phyloP scores from a whole-genome alignment of 129 eudicot genomes.

The Centella asiatica region DNA sequence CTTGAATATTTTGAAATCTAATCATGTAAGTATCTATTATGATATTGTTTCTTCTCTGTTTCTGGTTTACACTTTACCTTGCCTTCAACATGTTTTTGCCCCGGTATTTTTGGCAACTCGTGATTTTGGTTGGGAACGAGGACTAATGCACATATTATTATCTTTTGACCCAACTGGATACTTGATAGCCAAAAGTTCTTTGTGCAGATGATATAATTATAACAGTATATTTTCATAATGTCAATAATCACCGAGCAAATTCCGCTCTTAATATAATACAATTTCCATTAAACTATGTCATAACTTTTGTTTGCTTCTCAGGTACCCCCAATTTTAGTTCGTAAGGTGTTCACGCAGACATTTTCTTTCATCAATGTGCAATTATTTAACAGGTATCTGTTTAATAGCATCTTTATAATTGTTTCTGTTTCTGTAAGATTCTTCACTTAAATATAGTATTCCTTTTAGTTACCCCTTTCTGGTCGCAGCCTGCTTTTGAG shows the following conservation, averaged over 20 bases:
- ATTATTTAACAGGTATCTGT: constrained; percentile 74
- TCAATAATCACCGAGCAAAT: too few species aligned
- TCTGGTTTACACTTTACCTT: neutral
- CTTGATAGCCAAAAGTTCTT: too few species aligned
- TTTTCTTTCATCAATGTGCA: constrained; percentile 94
- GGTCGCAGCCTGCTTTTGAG: constrained; percentile 74
- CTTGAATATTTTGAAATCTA: constrained; percentile 66
- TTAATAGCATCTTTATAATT: constrained; percentile 7
- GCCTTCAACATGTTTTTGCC: neutral
- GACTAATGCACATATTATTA: neutral
- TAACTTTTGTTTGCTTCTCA: constrained; percentile 21
- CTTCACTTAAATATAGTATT: constrained; percentile 4
- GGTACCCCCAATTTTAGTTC: constrained; percentile 88
- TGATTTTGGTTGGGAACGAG: neutral
- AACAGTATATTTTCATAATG: too few species aligned
- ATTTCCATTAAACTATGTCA: constrained; percentile 5
- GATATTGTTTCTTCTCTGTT: neutral
- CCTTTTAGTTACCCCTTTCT: constrained; percentile 16
- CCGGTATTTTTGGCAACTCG: neutral
- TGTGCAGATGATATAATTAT: too few species aligned
- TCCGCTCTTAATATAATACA: too few species aligned
- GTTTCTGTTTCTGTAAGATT: constrained; percentile 6
- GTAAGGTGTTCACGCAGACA: constrained; percentile 82
- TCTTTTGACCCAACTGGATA: too few species aligned
- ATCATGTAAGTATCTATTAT: constrained; percentile 43